Conservation (phyloP, 495 filamentous ascomycete species). For the Xeromyces bisporus region DNA sequence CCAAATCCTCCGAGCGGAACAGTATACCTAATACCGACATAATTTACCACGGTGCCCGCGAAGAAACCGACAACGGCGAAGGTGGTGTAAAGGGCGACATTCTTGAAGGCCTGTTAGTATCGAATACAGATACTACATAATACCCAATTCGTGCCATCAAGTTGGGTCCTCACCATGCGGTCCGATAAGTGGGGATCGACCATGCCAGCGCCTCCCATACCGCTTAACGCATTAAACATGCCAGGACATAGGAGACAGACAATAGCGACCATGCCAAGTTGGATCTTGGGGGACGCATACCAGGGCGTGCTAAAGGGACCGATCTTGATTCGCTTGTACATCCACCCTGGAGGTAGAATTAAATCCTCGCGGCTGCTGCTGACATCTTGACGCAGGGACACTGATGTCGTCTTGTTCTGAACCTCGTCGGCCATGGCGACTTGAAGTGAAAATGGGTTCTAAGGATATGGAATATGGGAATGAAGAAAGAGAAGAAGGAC, state of each 20-base stretch:
- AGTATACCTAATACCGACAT: conserved; percentile 55
- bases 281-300: conserved; percentile 56
- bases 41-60: conserved; percentile 63
- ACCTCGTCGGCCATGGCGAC: too few relatives aligned
- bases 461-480: too few relatives aligned
- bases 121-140: too few relatives aligned
- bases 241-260: conserved; percentile 79
- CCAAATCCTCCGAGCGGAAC: conserved; percentile 70
- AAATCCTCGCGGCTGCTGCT: too few relatives aligned
- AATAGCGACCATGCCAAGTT: conserved; percentile 29
- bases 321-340: conserved; percentile 33
- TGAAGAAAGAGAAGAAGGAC: too few relatives aligned
- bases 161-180: conserved; percentile 17
- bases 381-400: too few relatives aligned
- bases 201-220: conserved; percentile 57
- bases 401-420: too few relatives aligned
- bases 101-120: too few relatives aligned
- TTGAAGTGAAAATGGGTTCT: too few relatives aligned
- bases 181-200: conserved; percentile 44
- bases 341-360: conserved; percentile 25
- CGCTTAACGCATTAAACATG: conserved; percentile 62
- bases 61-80: conserved; percentile 81
- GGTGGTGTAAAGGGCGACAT: conserved; percentile 60
- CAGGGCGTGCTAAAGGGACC: conserved; percentile 34
- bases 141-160: too few relatives aligned